Evolutionary conservation across 352 stramenopile species (phyloP), one percentile per base, ranked within the genome.

Genomic region (Pythium phragmiticola): DNA sequence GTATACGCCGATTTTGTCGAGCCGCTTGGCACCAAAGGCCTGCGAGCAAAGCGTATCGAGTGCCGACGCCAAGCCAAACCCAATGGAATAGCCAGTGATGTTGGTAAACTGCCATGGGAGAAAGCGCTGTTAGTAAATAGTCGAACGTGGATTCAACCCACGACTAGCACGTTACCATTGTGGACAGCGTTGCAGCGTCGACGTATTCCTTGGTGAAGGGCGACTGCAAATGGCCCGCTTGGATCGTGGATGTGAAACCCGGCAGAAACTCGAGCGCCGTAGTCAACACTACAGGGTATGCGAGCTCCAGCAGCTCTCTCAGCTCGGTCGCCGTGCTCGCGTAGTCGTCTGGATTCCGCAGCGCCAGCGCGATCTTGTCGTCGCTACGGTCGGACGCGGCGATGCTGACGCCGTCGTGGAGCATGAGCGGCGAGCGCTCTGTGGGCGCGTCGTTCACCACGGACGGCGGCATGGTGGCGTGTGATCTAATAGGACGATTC

Each of bases 41-140:
- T 89, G 74, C 16, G 77, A 84, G 42, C 81, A 92, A 6, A 94
- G 74, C 70, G 82, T 92, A 62, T 94, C 85, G 23, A 94, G 75
- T 14, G 81, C 85, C 19, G 79, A 87, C 6, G 81, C 62, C 1
- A 92, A 60, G 28, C 81, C 81, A 53, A 90, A 79, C 7, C 77
- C 80, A n/a, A 90, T 76, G 1, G 84, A 80, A 52, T 88, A 75
- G 6, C 73, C 77, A 16, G 81, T 75, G 11, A 94, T 76, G 62
- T 92, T 92, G 16, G 71, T 83, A 41, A 88, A 88, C 79, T 74
- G 37, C 37, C 37, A 16, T 4, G 7, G 11, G 14, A 42, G 14
- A 42, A 2, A 42, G 37, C 14, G 6, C 14, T 12, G 14, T 42
- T 16, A 42, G 37, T 42, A 2, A 30, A 30, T 30, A 17, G 37